Conservation (phyloP, 768 basidiomycete species). For the Lentinula sp. region DNA sequence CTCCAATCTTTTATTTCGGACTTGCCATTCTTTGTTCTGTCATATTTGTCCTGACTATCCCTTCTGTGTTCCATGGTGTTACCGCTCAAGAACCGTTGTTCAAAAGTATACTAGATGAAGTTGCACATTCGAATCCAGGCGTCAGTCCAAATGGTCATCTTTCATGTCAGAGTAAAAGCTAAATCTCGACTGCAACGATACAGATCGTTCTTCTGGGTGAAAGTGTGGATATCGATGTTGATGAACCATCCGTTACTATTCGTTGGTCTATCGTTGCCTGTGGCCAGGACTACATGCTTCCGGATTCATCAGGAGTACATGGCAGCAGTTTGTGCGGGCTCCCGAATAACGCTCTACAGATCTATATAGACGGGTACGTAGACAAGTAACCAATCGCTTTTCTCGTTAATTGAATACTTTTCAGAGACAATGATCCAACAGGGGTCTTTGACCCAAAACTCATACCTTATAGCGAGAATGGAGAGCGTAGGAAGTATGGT, state of each 20-base stretch:
- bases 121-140: conserved; percentile 37
- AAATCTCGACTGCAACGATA: background rate
- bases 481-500: conserved; percentile 35
- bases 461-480: conserved; percentile 38
- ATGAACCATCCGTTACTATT: conserved; percentile 50
- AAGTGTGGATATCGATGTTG: conserved; percentile 52
- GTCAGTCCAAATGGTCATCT: conserved; percentile 19
- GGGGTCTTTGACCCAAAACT: conserved; percentile 38
- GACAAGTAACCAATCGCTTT: background rate
- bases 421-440: conserved; percentile 28
- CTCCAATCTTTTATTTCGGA: conserved; percentile 14
- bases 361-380: conserved; percentile 46
- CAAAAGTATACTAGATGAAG: conserved; percentile 29
- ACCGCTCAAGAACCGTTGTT: conserved; percentile 35
- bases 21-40: conserved; percentile 40
- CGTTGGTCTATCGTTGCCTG: conserved; percentile 54
- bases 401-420: background rate
- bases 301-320: conserved; percentile 40
- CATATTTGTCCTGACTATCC: conserved; percentile 42
- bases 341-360: conserved; percentile 31
- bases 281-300: conserved; percentile 36
- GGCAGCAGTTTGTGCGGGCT: conserved; percentile 41
- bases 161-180: background rate
- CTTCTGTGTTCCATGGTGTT: conserved; percentile 42
- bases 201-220: conserved; percentile 53